Evolutionary conservation across 805 yeast species (phyloP), one percentile per base, ranked within the genome.

Genomic region (Yarrowia sp.): DNA sequence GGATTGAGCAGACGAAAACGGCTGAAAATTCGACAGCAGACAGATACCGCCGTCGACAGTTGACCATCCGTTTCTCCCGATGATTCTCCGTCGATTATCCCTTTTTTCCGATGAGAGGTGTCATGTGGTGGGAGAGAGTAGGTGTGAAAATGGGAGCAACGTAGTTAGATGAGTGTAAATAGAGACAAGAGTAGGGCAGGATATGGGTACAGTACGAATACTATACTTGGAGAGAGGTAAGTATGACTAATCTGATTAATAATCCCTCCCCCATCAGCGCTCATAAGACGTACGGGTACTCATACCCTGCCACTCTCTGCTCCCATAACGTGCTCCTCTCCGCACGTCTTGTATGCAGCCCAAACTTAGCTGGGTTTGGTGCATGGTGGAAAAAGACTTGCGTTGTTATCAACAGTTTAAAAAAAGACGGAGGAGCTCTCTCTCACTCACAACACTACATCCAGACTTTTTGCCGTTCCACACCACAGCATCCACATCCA

Each of bases 361-460:
- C 58, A 51, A 51, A 51, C 41, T 26, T 51, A 51, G 48, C 56
- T 12, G 40, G 24, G 10, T 19, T 10, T 11, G 14, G 54, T 48
- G 54, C 54, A 48, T 49, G 56, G 56, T 49, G 58, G 41, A 51
- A 48, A 51, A 54, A 54, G 61, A 54, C 61, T 54, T 54, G 61
- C 46, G 61, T 54, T 54, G 61, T 54, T 54, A 54, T 54, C 61
- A 54, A 26, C 46, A 49, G 12, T 16, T 6, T 12, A 17, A 26
- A 6, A 11, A 10, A 19, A 9, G 30, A 26, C 8, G 30, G 8
- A 5, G 4, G 30, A 26, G 30, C 30, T 8, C 30, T 26, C 8
- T 4, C 4, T 8, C 30, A 4, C 8, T 5, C 30, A 5, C 30
- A 5, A 26, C 30, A 4, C 8, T 26, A 26, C 30, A 4, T 5